Conservation (phyloP, 345 rosid genomes). For the Gynandropsis gynandra region DNA sequence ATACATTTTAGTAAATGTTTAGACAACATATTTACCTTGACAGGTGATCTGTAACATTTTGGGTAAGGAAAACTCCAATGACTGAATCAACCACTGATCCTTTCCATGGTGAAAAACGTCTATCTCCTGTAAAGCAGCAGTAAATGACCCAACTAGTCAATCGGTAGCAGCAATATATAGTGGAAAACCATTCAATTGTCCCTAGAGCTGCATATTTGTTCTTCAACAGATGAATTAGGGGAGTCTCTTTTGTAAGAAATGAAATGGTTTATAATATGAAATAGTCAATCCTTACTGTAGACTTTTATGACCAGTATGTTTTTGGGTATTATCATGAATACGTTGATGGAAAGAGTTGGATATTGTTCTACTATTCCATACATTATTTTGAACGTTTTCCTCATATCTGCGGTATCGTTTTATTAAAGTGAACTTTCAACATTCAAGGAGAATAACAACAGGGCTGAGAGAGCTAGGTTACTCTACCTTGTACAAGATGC, state of each 20-base stretch:
- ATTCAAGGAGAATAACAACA: constrained; percentile 5
- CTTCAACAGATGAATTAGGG: constrained; percentile 10
- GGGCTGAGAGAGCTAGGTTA: constrained; percentile 7
- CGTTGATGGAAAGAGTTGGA: constrained; percentile 12
- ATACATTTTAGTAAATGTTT: background rate
- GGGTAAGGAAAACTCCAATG: constrained; percentile 92
- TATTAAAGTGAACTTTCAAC: constrained; percentile 9
- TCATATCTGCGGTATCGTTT: background rate
- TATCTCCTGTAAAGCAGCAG: constrained; percentile 55
- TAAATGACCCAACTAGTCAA: constrained; percentile 4
- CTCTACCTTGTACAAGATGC: constrained; percentile 93
- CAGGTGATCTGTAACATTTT: constrained; percentile 92
- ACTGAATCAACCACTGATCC: constrained; percentile 98
- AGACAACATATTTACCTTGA: constrained; percentile 57
- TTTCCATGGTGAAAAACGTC: constrained; percentile 94
- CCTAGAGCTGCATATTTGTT: constrained; percentile 1
- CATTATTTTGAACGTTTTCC: constrained; percentile 11
- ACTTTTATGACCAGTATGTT: background rate
- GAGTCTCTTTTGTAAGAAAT: background rate
- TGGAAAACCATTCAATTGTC: background rate
- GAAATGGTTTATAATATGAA: background rate
- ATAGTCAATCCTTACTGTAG: background rate
- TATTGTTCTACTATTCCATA: constrained; percentile 5
- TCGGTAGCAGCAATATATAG: background rate
- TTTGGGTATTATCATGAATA: background rate